A percentile compares a stretch with the other conserved stretches of the same genome.
phyloP scores from a whole-genome alignment of 495 filamentous ascomycete genomes.

The Xylaria nigripes region DNA sequence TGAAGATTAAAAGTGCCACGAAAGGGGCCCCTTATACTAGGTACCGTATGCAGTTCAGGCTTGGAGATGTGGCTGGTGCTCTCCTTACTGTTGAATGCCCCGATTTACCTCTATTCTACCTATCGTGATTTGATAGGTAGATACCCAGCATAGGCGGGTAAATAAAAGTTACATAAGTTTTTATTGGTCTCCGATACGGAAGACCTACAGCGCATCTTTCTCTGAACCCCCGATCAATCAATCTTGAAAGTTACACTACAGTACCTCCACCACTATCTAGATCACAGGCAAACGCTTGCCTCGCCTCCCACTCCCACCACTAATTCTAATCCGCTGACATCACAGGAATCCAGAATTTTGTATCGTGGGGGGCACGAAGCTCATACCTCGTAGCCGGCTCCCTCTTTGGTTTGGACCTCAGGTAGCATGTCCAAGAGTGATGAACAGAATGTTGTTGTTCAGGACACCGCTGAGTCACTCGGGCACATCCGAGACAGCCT shows the following conservation, averaged over 20 bases:
- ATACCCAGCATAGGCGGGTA: not conserved
- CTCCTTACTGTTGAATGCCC: not conserved
- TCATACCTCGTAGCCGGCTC: not conserved
- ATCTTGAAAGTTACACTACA: not conserved
- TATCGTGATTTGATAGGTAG: not conserved
- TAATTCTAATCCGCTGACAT: not conserved
- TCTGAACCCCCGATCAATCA: too few species aligned
- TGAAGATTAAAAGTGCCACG: too few species aligned
- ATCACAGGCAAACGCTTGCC: not conserved
- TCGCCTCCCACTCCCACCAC: not conserved
- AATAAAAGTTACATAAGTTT: not conserved
- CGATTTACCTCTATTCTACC: not conserved
- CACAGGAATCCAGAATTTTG: not conserved
- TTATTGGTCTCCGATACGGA: not conserved
- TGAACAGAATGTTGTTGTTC: conserved; percentile 17
- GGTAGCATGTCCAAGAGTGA: conserved; percentile 21
- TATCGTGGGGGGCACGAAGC: not conserved
- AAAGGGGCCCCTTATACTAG: too few species aligned
- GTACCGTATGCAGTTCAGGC: not conserved
- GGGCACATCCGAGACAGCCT: conserved; percentile 19
- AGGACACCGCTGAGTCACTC: conserved; percentile 24
- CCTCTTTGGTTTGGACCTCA: not conserved
- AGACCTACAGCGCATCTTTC: too few species aligned
- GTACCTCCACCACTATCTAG: not conserved
- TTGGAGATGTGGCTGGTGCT: conserved; percentile 1